phyloP scores from a whole-genome alignment of 139 green algal species.

The Micromonas commoda region DNA sequence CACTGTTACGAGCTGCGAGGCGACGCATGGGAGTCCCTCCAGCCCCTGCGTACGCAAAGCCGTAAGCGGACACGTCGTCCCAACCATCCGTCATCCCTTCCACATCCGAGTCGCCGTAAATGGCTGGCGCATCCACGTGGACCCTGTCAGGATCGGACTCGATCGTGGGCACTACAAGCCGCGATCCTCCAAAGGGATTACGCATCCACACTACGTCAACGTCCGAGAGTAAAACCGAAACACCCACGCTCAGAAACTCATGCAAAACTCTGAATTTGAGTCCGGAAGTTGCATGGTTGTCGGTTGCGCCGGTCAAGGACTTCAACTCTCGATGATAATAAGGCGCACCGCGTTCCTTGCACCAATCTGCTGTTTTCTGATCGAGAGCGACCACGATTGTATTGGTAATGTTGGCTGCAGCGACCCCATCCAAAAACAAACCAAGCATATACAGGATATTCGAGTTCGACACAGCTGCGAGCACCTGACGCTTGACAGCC shows the following conservation, averaged over 20 bases:
- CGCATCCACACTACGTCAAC: slow-evolving; percentile 84
- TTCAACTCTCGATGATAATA: slow-evolving; percentile 30
- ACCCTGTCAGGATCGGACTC: not conserved
- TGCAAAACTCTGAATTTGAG: slow-evolving; percentile 79
- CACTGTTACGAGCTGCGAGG: not conserved
- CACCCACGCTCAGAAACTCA: slow-evolving; percentile 83
- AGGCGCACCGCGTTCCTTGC: slow-evolving; percentile 33
- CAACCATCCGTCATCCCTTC: slow-evolving; percentile 75
- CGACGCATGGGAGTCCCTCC: not conserved
- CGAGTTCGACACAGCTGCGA: slow-evolving; percentile 85
- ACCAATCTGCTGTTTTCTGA: slow-evolving; percentile 49
- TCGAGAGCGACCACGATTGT: slow-evolving; percentile 90
- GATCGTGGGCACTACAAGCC: not conserved
- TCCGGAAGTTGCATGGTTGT: slow-evolving; percentile 48
- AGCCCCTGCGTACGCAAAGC: slow-evolving; percentile 41
- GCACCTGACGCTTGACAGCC: slow-evolving; percentile 69
- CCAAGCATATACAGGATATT: slow-evolving; percentile 35
- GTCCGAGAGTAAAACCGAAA: slow-evolving; percentile 84
- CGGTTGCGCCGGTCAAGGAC: slow-evolving; percentile 30
- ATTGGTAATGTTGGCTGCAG: slow-evolving; percentile 55
- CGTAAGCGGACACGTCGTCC: slow-evolving; percentile 76
- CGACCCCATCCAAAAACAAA: slow-evolving; percentile 45
- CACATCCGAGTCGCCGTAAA: slow-evolving; percentile 45
- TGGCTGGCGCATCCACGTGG: not conserved
- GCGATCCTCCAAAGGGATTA: slow-evolving; percentile 27